Evolutionary conservation across 345 rosid genomes (phyloP).

Genomic region (Eucalyptus caleyi): DNA sequence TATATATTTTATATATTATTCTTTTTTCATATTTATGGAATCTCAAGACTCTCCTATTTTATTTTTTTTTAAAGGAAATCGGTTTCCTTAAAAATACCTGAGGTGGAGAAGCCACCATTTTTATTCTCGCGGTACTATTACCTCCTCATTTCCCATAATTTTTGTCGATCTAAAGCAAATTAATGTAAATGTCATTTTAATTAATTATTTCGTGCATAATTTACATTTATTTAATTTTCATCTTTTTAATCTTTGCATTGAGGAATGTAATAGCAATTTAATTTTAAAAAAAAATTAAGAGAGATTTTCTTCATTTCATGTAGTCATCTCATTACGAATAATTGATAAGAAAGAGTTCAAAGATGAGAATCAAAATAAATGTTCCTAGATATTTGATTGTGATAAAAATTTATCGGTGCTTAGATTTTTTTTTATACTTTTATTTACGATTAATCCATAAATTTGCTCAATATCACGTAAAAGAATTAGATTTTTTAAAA

Average conservation of each 20-base stretch:
- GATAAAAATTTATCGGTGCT: too few species aligned
- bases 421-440: not conserved
- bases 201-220: not conserved
- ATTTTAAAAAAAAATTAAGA: rapidly evolving
- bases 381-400: too few species aligned
- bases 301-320: too few species aligned
- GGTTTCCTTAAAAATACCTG: too few species aligned
- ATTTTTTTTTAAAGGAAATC: too few species aligned
- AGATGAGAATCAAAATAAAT: too few species aligned
- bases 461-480: rapidly evolving
- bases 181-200: not conserved
- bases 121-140: too few species aligned
- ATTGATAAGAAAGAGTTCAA: too few species aligned
- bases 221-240: too few species aligned
- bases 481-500: not conserved
- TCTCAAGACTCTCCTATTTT: not conserved
- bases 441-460: not conserved
- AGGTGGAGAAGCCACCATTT: not conserved
- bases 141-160: not conserved
- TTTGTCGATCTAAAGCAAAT: not conserved
- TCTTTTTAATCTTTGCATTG: not conserved
- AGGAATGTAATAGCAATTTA: not conserved
- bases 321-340: too few species aligned
- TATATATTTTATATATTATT: too few species aligned
- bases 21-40: not conserved